Conservation (phyloP, 495 filamentous ascomycete genomes). For the Penicillium bovifimosum region DNA sequence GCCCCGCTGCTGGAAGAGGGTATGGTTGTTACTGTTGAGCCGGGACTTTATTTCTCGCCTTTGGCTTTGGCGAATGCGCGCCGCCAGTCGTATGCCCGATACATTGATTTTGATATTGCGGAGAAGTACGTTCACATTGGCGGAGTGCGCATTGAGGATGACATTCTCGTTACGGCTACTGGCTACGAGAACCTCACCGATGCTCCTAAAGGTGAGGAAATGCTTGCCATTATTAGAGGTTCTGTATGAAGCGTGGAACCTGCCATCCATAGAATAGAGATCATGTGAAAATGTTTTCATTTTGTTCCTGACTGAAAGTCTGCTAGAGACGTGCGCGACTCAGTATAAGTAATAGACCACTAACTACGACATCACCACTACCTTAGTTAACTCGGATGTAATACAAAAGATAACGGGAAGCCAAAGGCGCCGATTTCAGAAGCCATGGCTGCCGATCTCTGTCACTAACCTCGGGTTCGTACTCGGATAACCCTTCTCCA, state of each 20-base stretch:
- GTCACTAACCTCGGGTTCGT: constrained; percentile 1
- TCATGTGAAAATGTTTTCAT: too few species aligned
- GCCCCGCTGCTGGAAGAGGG: constrained; percentile 51
- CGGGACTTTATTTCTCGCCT: constrained; percentile 84
- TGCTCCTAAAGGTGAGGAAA: constrained; percentile 71
- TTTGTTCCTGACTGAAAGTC: too few species aligned
- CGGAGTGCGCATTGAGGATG: constrained; percentile 89
- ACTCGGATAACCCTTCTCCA: background rate
- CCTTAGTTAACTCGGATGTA: too few species aligned
- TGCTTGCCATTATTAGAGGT: constrained; percentile 54
- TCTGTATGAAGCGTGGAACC: constrained; percentile 3
- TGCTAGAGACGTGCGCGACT: too few species aligned
- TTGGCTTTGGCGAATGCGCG: constrained; percentile 81
- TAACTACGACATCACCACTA: too few species aligned
- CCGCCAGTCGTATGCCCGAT: constrained; percentile 54
- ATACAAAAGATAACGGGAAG: too few species aligned
- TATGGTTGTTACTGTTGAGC: constrained; percentile 84
- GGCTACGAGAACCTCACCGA: constrained; percentile 81
- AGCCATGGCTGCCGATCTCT: too few species aligned
- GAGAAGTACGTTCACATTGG: constrained; percentile 71
- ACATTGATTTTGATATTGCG: constrained; percentile 68
- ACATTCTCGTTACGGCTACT: constrained; percentile 70
- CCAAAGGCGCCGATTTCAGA: too few species aligned
- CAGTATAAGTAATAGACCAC: too few species aligned
- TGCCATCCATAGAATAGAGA: background rate